Percentiles rank a stretch among this genome's conserved stretches.
These are phyloP conservation scores for Cinchona pubescens DNA, from an alignment of 257 asterid species.

Conservation along the genomic window DNA sequence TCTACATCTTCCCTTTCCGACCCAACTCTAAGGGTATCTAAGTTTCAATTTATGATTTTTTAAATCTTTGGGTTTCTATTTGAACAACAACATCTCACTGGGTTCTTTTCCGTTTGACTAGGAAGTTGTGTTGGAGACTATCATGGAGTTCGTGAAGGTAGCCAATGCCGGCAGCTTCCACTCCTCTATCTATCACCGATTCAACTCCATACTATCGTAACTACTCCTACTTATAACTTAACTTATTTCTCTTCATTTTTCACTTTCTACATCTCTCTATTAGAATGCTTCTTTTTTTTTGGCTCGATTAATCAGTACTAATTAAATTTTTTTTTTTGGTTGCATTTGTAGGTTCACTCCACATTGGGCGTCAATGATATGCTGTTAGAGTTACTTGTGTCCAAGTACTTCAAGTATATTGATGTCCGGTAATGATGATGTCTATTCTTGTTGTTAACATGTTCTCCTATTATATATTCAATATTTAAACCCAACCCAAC, in stretches of 20 bases:
- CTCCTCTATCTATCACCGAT: constrained; percentile 68
- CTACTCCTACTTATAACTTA: background rate
- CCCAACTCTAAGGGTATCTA: constrained; percentile 57
- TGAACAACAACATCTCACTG: too few species aligned
- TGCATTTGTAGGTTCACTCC: constrained; percentile 52
- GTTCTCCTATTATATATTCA: background rate
- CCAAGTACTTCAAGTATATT: constrained; percentile 68
- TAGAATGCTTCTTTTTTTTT: too few species aligned
- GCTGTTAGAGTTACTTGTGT: constrained; percentile 51
- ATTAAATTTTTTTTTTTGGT: background rate
- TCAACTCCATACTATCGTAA: constrained; percentile 62
- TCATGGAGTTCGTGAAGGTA: constrained; percentile 88
- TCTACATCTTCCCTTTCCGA: constrained; percentile 44
- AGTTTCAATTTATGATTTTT: too few species aligned
- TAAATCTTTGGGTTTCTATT: too few species aligned
- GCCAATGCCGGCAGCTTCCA: constrained; percentile 78
- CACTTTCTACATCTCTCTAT: background rate
- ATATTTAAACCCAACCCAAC: too few species aligned
- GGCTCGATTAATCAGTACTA: background rate
- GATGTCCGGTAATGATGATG: constrained; percentile 70
- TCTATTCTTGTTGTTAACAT: background rate
- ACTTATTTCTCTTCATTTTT: background rate
- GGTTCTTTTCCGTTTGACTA: too few species aligned
- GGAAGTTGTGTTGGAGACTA: constrained; percentile 75
- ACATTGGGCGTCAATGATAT: constrained; percentile 45